These are phyloP conservation scores for Russula olivacea DNA, from an alignment of 768 basidiomycete genomes.

Conservation along the genomic window DNA sequence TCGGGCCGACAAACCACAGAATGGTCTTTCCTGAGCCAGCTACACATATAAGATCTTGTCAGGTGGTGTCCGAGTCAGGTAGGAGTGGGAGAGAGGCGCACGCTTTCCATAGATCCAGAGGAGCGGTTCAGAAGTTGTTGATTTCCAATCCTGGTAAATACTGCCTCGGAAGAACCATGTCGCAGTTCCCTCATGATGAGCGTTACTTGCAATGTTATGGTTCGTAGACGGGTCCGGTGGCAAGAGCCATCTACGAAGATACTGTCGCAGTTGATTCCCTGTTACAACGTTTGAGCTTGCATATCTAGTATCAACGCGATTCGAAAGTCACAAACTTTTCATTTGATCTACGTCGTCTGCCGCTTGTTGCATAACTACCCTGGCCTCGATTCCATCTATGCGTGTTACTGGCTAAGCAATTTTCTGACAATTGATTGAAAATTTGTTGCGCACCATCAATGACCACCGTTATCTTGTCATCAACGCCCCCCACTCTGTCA, in stretches of 20 bases:
- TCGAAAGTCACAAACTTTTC: neutral
- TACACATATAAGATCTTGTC: no score
- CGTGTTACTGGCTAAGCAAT: neutral
- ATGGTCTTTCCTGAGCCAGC: no score
- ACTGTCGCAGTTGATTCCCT: neutral
- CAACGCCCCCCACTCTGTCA: neutral
- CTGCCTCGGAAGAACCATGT: slow-evolving; percentile 3
- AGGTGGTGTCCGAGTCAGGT: no score
- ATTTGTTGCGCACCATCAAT: neutral
- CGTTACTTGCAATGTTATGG: neutral
- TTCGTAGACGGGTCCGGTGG: slow-evolving; percentile 6
- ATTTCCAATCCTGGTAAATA: slow-evolving; percentile 1
- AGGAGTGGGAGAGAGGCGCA: no score
- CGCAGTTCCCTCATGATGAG: neutral
- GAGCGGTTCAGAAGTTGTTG: neutral
- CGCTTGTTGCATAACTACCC: neutral
- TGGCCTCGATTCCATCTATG: neutral
- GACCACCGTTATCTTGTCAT: neutral
- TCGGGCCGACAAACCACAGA: no score
- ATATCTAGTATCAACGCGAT: neutral
- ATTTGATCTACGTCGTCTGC: neutral
- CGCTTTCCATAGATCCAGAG: neutral
- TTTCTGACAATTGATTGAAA: neutral
- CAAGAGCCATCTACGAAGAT: slow-evolving; percentile 2
- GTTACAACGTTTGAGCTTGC: neutral